Evolutionary conservation across 202 grass and related monocot genomes (phyloP), one percentile per base, ranked within the genome.

Genomic region (Bolboschoenoplectus hybrid): DNA sequence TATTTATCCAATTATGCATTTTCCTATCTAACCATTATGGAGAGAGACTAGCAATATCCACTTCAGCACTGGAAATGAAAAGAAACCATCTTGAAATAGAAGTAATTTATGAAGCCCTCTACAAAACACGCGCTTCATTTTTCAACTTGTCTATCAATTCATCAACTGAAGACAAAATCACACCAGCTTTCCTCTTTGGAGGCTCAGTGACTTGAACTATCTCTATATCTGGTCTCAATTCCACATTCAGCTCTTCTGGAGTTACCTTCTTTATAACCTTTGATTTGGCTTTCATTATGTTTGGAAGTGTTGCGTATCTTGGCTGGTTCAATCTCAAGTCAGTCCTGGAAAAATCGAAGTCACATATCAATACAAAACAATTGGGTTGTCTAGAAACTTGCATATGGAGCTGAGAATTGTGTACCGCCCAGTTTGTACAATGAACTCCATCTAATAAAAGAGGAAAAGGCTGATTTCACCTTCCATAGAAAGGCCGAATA

Each of bases 261-360:
- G 96, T 84, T 3, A 94, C 26, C 69, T 98, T 98, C 80, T 94
- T 98, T 16, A 95, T 92, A 63, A 92, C 93, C 86, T 98, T 95
- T 26, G 91, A 94, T 85, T 94, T 98, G 6, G 96, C 88, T 90
- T 98, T 98, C 96, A 98, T 95, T 88, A 95, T 98, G 89, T 95
- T 98, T 16, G 93, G 93, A 46, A 98, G 85, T 10, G 96, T 95
- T 7, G 96, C 91, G 44, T 98, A 98, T 82, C 96, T 92, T 47
- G 93, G 93, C 12, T 98, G 96, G 80, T 98, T 98, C 47, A 98
- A 85, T 82, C 96, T 98, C 85, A 94, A 85, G 87, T 98, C 93
- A 8, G 93, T 98, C 62, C 93, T 98, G 89, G n/a, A 73, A 79
- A 58, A 20, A 44, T 44, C 71, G 3, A 82, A 85, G 50, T 14